Evolutionary conservation across 225 moss, liverwort and hornwort species (phyloP).

Genomic region (Marchantia polymorpha): DNA sequence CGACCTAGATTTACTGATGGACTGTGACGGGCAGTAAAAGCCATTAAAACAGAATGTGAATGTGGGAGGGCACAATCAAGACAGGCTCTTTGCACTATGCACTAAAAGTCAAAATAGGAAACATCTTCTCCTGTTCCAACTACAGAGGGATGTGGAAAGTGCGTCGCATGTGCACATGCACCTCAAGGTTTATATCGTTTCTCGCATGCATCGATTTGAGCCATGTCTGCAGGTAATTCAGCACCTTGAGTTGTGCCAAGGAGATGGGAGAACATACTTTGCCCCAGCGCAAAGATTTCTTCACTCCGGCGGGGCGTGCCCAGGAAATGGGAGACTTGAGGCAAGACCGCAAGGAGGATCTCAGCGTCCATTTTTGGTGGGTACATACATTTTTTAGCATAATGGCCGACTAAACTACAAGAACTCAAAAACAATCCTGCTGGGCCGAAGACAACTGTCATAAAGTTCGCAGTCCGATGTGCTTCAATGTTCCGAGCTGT

Average conservation of each 20-base stretch:
- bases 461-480: no score
- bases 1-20: no score
- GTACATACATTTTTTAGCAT: no score
- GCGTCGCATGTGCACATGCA: neutral
- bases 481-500: no score
- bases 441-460: no score
- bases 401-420: no score
- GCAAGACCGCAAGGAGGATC: neutral
- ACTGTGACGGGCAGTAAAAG: neutral
- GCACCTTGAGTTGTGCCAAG: conserved; percentile 5
- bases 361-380: no score
- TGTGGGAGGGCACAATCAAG: neutral
- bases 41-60: neutral
- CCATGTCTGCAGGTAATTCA: neutral
- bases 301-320: neutral
- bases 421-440: no score
- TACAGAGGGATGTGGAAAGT: neutral
- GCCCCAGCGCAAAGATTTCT: neutral
- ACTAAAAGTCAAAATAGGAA: no score
- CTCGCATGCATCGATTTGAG: neutral
- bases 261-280: neutral
- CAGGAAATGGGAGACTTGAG: neutral
- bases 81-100: neutral
- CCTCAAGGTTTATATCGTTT: neutral
- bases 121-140: no score